Conservation (phyloP, 1,284 basidiomycete species). For the Macrocystidia cucumis region DNA sequence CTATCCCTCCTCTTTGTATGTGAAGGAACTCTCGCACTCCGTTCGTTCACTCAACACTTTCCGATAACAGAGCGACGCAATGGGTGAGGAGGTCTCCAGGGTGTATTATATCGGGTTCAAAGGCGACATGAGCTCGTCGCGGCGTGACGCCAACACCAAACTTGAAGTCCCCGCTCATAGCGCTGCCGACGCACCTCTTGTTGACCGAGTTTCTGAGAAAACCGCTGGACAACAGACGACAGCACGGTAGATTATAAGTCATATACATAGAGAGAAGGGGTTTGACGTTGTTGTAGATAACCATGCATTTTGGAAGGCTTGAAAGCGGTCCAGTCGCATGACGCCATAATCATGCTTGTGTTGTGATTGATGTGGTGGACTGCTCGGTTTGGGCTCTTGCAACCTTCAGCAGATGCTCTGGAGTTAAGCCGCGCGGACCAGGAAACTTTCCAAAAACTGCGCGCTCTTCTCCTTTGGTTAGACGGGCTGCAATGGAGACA, state of each 20-base stretch:
- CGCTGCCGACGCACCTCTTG: constrained; percentile 56
- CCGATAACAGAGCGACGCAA: constrained; percentile 48
- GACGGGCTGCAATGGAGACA: constrained; percentile 28
- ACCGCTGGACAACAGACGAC: constrained; percentile 47
- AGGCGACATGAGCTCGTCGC: constrained; percentile 53
- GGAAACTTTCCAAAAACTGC: constrained; percentile 27
- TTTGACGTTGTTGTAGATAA: no score
- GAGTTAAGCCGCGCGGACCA: constrained; percentile 27
- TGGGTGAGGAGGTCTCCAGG: constrained; percentile 52
- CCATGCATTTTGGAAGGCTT: no score
- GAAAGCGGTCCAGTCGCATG: no score
- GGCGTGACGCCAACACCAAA: constrained; percentile 52
- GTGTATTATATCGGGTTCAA: constrained; percentile 79
- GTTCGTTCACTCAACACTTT: constrained; percentile 1
- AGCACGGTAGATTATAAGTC: constrained; percentile 29
- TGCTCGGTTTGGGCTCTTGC: constrained; percentile 45
- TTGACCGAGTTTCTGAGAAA: constrained; percentile 55
- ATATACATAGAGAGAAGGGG: no score
- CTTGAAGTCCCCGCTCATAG: constrained; percentile 67
- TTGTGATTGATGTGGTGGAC: no score
- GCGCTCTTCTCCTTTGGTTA: constrained; percentile 24
- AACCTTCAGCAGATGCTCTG: constrained; percentile 30
- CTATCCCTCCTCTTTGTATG: constrained; percentile 75
- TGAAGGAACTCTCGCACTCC: constrained; percentile 7
- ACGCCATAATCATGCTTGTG: no score